These are phyloP conservation scores for Clohesyomyces aquaticus DNA, from an alignment of 495 filamentous ascomycete species.

Conservation along the genomic window DNA sequence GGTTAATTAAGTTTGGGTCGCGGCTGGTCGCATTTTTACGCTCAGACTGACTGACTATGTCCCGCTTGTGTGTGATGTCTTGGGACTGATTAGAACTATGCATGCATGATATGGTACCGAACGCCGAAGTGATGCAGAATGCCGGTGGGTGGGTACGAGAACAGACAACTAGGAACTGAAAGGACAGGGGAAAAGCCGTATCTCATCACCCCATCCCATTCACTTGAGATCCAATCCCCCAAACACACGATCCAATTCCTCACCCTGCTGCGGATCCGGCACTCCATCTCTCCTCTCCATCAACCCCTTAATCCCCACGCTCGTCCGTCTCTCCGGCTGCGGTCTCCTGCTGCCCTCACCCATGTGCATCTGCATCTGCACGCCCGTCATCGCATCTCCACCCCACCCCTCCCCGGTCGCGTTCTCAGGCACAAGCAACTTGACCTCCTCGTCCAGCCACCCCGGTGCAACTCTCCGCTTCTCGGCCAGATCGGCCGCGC, in stretches of 20 bases:
- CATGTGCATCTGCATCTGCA: conserved; percentile 16
- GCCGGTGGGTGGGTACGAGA: too few relatives aligned
- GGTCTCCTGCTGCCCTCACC: conserved; percentile 11
- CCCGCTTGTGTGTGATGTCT: too few relatives aligned
- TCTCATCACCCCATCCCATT: too few relatives aligned
- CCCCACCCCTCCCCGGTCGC: conserved; percentile 35
- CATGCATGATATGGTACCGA: too few relatives aligned
- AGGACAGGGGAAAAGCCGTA: background rate
- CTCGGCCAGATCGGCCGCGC: conserved; percentile 82
- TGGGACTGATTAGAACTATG: too few relatives aligned
- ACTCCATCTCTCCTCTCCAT: conserved; percentile 36
- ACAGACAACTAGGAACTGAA: too few relatives aligned
- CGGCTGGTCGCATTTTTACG: conserved; percentile 24
- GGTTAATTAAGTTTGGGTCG: conserved; percentile 34
- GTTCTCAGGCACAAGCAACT: conserved; percentile 76
- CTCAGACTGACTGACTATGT: too few relatives aligned
- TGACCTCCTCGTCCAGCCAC: conserved; percentile 88
- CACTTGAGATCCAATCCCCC: conserved; percentile 60
- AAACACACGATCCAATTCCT: conserved; percentile 88
- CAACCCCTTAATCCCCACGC: conserved; percentile 53
- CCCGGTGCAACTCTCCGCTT: conserved; percentile 89
- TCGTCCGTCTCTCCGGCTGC: conserved; percentile 45
- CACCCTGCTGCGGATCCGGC: conserved; percentile 59
- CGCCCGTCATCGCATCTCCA: too few relatives aligned
- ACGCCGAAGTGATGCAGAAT: too few relatives aligned